Percentiles rank a stretch among this genome's conserved stretches.
phyloP scores from a whole-genome alignment of 371 early-diverging fungal species.

The Mucor mucedo region DNA sequence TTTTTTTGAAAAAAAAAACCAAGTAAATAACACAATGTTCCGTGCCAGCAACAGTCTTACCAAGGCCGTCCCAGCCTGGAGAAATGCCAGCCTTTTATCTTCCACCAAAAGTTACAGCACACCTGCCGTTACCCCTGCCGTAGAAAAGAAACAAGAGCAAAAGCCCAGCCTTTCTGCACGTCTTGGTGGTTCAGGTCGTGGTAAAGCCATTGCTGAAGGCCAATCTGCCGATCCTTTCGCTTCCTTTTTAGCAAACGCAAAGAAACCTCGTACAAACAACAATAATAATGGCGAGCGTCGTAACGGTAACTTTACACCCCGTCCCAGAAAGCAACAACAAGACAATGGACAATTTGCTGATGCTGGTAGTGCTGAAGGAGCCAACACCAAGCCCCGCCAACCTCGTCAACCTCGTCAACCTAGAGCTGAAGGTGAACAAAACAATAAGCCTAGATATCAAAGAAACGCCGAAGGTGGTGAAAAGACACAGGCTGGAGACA shows the following conservation, averaged over 20 bases:
- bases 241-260: conserved; percentile 37
- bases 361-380: conserved; percentile 27
- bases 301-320: conserved; percentile 22
- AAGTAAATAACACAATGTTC: conserved; percentile 12
- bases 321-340: conserved; percentile 12
- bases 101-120: conserved; percentile 9
- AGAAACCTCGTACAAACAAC: conserved; percentile 19
- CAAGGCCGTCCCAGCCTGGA: conserved; percentile 7
- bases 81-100: conserved; percentile 12
- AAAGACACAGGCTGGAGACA: neutral
- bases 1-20: no score
- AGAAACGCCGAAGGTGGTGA: neutral
- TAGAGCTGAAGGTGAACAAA: neutral
- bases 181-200: conserved; percentile 50
- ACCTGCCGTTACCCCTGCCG: neutral
- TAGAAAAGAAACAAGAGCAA: neutral
- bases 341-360: conserved; percentile 35
- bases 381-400: conserved; percentile 1
- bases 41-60: conserved; percentile 13
- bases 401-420: conserved; percentile 14
- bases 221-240: conserved; percentile 39
- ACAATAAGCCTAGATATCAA: neutral
- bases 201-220: conserved; percentile 27
- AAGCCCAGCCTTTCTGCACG: conserved; percentile 31
- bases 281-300: conserved; percentile 17